A percentile compares a stretch with the other conserved stretches of the same genome.
These are phyloP conservation scores for Lasiodiplodia gonubiensis DNA, from an alignment of 2,329 filamentous ascomycete genomes.

Conservation along the genomic window DNA sequence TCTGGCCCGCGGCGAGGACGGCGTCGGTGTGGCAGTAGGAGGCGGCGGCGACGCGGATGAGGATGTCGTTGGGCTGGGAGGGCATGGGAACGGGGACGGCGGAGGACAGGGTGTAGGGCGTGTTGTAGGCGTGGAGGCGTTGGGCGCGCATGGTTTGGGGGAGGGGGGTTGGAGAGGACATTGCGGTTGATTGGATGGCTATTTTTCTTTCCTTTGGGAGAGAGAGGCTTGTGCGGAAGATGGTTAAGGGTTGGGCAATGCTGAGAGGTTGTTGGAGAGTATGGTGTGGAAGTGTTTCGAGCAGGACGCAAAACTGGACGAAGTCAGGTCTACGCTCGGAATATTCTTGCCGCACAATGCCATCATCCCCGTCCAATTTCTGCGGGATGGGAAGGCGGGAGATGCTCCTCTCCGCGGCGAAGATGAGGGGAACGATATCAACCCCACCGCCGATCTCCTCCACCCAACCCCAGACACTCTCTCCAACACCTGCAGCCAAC, in stretches of 20 bases:
- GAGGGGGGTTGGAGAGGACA: constrained; percentile 17
- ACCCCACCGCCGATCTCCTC: constrained; percentile 15
- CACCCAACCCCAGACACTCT: neutral
- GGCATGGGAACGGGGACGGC: constrained; percentile 42
- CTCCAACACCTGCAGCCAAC: neutral
- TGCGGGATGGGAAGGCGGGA: neutral
- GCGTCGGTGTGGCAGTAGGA: constrained; percentile 56
- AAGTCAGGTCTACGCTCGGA: neutral
- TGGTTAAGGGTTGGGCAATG: neutral
- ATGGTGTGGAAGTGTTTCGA: neutral
- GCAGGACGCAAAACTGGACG: neutral
- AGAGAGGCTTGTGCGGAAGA: neutral
- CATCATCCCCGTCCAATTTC: neutral
- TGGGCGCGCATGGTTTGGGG: constrained; percentile 48
- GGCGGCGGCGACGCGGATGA: constrained; percentile 54
- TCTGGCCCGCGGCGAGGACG: constrained; percentile 44
- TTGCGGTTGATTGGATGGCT: constrained; percentile 30
- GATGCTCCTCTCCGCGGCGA: neutral
- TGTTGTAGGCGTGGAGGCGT: constrained; percentile 50
- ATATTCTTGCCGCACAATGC: neutral
- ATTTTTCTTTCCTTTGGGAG: neutral
- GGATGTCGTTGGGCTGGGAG: constrained; percentile 46
- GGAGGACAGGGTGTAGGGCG: constrained; percentile 47
- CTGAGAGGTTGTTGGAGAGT: neutral
- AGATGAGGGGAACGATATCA: neutral